Conservation (phyloP, 805 yeast species). For the Suhomyces prunicola region DNA sequence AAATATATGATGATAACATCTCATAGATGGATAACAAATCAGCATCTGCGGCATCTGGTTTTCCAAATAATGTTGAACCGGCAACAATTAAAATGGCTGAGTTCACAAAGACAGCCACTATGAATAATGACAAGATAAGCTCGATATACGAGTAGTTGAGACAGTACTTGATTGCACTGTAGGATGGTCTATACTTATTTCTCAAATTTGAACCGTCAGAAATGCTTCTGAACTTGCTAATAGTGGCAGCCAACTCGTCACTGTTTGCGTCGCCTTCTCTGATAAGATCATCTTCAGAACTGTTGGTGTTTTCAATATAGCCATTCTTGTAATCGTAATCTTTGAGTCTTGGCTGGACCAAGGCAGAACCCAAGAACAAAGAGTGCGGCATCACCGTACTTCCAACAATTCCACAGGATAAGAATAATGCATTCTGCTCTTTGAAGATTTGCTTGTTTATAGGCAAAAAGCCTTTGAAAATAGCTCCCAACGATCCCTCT, state of each 20-base stretch:
- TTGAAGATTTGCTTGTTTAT: conserved; percentile 24
- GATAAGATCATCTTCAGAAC: neutral
- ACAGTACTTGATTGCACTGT: conserved; percentile 40
- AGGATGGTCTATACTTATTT: conserved; percentile 39
- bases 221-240: conserved; percentile 17
- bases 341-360: conserved; percentile 42
- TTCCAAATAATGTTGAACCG: conserved; percentile 38
- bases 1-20: conserved; percentile 41
- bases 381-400: conserved; percentile 50
- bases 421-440: conserved; percentile 38
- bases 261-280: neutral
- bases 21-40: conserved; percentile 44
- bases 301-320: neutral
- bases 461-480: conserved; percentile 72
- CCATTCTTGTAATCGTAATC: conserved; percentile 40
- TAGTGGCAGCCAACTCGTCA: conserved; percentile 12
- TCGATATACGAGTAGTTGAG: conserved; percentile 40
- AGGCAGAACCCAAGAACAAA: conserved; percentile 41
- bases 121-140: conserved; percentile 37
- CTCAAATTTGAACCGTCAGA: conserved; percentile 30
- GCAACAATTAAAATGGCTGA: conserved; percentile 46
- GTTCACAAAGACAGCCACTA: conserved; percentile 44
- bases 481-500: conserved; percentile 49
- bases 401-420: conserved; percentile 45
- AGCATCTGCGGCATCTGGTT: conserved; percentile 46